Conservation (phyloP, 352 stramenopile species). For the Phytophthora crassamura region DNA sequence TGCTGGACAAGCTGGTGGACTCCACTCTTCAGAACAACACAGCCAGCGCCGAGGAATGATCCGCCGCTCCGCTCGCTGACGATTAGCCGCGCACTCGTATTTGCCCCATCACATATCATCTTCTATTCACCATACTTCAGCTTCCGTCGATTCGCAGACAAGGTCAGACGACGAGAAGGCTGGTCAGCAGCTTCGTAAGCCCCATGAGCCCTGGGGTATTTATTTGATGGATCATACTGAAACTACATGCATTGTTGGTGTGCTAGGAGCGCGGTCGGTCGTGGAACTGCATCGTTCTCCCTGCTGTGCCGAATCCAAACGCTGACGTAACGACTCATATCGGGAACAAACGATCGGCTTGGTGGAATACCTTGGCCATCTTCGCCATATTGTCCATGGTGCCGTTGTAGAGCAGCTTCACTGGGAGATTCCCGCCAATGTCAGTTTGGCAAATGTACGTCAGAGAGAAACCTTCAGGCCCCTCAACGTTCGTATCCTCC, state of each 20-base stretch:
- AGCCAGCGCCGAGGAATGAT: conserved; percentile 28
- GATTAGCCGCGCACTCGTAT: conserved; percentile 5
- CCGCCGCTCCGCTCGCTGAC: not conserved
- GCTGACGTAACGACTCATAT: conserved; percentile 2
- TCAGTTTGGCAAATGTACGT: conserved; percentile 66
- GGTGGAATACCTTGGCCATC: conserved; percentile 57
- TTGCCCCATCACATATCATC: conserved; percentile 8
- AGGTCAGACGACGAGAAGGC: not conserved
- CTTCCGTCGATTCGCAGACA: not conserved
- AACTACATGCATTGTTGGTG: no score
- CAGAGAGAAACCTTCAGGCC: conserved; percentile 41
- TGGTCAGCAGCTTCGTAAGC: conserved; percentile 11
- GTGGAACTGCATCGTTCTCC: not conserved
- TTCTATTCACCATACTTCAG: conserved; percentile 15
- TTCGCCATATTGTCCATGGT: conserved; percentile 71
- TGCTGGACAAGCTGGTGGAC: conserved; percentile 84
- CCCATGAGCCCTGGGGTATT: conserved; percentile 31
- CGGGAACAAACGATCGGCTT: conserved; percentile 47
- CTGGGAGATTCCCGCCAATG: conserved; percentile 54
- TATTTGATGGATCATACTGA: conserved; percentile 19
- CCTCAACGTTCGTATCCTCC: conserved; percentile 31
- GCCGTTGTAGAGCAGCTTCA: conserved; percentile 61
- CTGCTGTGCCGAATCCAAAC: no score
- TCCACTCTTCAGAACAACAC: conserved; percentile 52
- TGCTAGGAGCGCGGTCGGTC: no score